Percentiles rank a stretch among this genome's conserved stretches.
Evolutionary conservation across 495 filamentous ascomycete species (phyloP).

Genomic region (Peziza echinospora): DNA sequence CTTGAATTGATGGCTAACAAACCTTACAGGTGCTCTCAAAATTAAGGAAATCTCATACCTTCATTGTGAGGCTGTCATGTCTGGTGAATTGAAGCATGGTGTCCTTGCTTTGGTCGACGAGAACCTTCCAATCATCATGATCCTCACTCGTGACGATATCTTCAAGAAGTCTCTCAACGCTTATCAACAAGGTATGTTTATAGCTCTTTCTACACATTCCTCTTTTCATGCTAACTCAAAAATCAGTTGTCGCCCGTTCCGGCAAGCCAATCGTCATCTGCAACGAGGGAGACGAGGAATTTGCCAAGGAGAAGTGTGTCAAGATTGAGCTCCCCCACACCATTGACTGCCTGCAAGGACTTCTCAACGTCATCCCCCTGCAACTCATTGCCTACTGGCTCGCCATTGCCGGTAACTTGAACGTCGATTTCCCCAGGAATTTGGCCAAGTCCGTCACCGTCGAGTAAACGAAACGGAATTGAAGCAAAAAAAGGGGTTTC

Average conservation of each 20-base stretch:
- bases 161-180: slow-evolving; percentile 96
- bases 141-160: slow-evolving; percentile 81
- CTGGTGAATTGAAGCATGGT: slow-evolving; percentile 94
- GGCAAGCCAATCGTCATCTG: slow-evolving; percentile 97
- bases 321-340: slow-evolving; percentile 96
- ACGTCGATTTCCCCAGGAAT: slow-evolving; percentile 95
- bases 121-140: slow-evolving; percentile 98
- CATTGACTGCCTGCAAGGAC: slow-evolving; percentile 82
- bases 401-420: slow-evolving; percentile 81
- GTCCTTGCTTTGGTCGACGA: slow-evolving; percentile 93
- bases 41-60: slow-evolving; percentile 99
- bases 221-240: slow-evolving; percentile 6
- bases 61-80: slow-evolving; percentile 99
- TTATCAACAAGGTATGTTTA: slow-evolving; percentile 72
- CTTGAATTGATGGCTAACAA: too few species aligned
- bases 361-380: slow-evolving; percentile 91
- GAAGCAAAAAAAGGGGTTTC: not conserved
- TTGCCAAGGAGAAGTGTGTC: slow-evolving; percentile 64
- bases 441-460: slow-evolving; percentile 97
- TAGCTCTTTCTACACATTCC: not conserved
- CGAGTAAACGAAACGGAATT: slow-evolving; percentile 37
- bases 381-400: slow-evolving; percentile 98
- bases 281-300: slow-evolving; percentile 77
- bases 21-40: slow-evolving; percentile 95
- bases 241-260: slow-evolving; percentile 64